Base-by-base conservation (phyloP, 2,329 filamentous ascomycete genomes). In the Fusarium citri region DNA sequence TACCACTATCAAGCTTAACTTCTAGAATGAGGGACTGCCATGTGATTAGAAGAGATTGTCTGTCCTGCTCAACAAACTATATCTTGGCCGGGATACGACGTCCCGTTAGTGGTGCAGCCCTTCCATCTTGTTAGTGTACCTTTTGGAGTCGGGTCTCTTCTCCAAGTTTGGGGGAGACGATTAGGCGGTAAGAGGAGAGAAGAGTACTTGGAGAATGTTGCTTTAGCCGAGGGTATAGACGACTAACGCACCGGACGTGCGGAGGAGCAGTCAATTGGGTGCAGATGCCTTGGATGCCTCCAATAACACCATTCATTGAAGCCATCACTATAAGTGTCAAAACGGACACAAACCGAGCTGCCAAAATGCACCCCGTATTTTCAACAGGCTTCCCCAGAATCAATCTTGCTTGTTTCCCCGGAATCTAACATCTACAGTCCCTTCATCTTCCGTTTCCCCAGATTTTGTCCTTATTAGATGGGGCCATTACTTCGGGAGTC, bases 381-480 rank as follows among this genome's bases (percentile, higher is more conserved):
- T 40, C 43, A 28, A 14, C 51, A 68, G 67, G 67, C 67, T 71
- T 70, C 68, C 68, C 68, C 68, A 57, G 65, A 69, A 66, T 67
- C 64, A 61, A 65, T 66, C 48, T 49, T 46, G n/a, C 37, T 37
- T 37, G 25, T 65, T 61, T 66, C 64, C 64, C 64, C 64, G 50
- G 66, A 69, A 70, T 71, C 68, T 65, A 46, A 22, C 20, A 46
- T 46, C 43, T 47, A 47, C 25, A 37, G 14, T 62, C 51, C 56
- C 68, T 55, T 60, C 58, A 64, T 68, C 46, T 26, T 55, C 40
- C 31, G 54, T 53, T 53, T 53, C 63, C 59, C 59, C 63, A 31
- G 59, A 64, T 64, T 55, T 49, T 16, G 15, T 53, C n/a, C 26
- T 53, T 53, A 42, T 53, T 37, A 7, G 42, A 63, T 58, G 62